Base-by-base conservation (phyloP, 495 filamentous ascomycete genomes). In the Chlorociboria aeruginascens region DNA sequence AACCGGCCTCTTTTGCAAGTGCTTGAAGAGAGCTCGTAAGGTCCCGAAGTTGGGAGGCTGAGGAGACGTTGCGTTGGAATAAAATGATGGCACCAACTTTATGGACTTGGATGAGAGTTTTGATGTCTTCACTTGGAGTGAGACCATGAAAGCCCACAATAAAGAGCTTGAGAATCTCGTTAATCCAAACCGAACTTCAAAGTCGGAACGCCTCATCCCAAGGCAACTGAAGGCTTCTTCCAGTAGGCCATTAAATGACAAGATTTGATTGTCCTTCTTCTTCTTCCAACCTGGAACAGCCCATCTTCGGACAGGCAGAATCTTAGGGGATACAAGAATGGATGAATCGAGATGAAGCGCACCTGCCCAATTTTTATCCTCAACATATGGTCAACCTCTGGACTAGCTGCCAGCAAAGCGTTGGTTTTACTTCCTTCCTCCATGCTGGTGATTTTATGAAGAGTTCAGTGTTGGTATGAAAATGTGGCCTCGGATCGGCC, bases 1-100 rank as follows among this genome's bases (percentile, higher is more conserved):
- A 86, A 37, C 86, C 85, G 46, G 87, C 81, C 65, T 88, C 72
- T 60, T 81, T 81, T 25, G 88, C 86, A 58, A 86, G 83, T 46
- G 79, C 83, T 63, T 93, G 88, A 30, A 95, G 70, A 57, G 92
- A 84, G 38, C 85, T 47, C 6, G 52, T 57, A 39, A 57, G 41
- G 45, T 69, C 65, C 51, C 64, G 63, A 13, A 74, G 62, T 47
- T 72, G 69, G 7, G 46, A 52, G 1, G 61, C 65, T 60, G 59
- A 59, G 17, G 60, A 46, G 17, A 72, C 62, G 48, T 74, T 74
- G 9, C 70, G 58, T 10, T 62, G 63, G 50, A 74, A 74, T 2
- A 74, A 56, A 32, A 74, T 65, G 46, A 74, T 57, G 1, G 67
- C 63, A 28, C 70, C 70, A 6, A 74, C 45, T 40, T 65, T 64